Conservation (phyloP, 2,329 filamentous ascomycete species). For the Cladosporium sp. region DNA sequence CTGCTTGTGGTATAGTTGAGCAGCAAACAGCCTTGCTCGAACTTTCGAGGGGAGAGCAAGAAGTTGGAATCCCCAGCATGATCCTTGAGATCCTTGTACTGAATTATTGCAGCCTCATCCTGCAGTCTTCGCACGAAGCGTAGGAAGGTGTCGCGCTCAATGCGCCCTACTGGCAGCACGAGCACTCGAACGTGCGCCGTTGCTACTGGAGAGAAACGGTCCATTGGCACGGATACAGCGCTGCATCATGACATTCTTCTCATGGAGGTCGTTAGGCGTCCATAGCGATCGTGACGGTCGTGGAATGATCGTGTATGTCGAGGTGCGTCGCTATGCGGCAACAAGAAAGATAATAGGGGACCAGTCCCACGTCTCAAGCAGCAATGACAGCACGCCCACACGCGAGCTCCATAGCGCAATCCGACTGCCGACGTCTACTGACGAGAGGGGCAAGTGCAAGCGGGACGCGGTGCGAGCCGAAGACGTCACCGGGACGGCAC, state of each 20-base stretch:
- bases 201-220: slow-evolving; percentile 83
- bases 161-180: slow-evolving; percentile 77
- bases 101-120: slow-evolving; percentile 66
- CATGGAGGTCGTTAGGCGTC: background rate
- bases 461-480: too few species aligned
- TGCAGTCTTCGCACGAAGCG: slow-evolving; percentile 72
- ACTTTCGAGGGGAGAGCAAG: slow-evolving; percentile 71
- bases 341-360: background rate
- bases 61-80: slow-evolving; percentile 12
- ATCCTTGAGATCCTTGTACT: slow-evolving; percentile 8
- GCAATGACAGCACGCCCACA: background rate
- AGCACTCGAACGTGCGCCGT: slow-evolving; percentile 86
- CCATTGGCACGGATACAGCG: slow-evolving; percentile 33
- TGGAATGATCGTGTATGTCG: background rate
- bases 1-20: slow-evolving; percentile 80
- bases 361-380: background rate
- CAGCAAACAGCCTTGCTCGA: slow-evolving; percentile 76
- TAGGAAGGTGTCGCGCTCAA: slow-evolving; percentile 73
- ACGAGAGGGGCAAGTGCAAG: too few species aligned
- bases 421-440: too few species aligned
- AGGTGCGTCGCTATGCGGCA: background rate
- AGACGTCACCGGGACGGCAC: too few species aligned
- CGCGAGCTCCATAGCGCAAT: too few species aligned
- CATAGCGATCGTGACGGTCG: background rate
- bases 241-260: slow-evolving; percentile 3